These are phyloP conservation scores for Triangularia verruculosa DNA, from an alignment of 2,329 filamentous ascomycete species.

Conservation along the genomic window DNA sequence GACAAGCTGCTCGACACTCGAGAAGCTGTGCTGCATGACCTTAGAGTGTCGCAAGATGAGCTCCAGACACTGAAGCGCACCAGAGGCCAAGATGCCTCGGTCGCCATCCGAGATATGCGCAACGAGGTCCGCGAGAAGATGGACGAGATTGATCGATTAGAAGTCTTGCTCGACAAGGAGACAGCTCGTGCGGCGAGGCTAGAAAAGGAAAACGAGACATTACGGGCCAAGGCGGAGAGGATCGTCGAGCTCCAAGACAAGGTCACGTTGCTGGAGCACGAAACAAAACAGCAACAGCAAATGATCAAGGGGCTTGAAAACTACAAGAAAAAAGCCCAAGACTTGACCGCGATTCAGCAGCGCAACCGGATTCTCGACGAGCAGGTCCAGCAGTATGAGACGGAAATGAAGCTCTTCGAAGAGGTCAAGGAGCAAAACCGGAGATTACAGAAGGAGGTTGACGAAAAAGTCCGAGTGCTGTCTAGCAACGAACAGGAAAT, in stretches of 20 bases:
- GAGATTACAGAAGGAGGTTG: constrained; percentile 42
- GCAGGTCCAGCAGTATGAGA: constrained; percentile 39
- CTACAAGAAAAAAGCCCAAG: constrained; percentile 36
- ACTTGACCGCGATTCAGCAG: constrained; percentile 38
- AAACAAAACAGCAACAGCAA: constrained; percentile 41
- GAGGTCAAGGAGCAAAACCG: constrained; percentile 36
- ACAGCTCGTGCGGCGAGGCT: constrained; percentile 45
- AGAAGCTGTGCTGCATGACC: constrained; percentile 63
- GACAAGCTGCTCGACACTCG: constrained; percentile 60
- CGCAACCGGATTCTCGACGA: constrained; percentile 43
- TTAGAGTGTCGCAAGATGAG: constrained; percentile 54
- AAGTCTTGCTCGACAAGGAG: constrained; percentile 60
- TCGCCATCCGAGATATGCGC: constrained; percentile 53
- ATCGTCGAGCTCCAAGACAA: constrained; percentile 56
- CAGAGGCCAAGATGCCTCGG: constrained; percentile 51
- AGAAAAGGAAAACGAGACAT: constrained; percentile 46
- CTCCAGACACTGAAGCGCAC: constrained; percentile 53
- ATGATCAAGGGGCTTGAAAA: constrained; percentile 37
- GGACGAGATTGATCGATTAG: constrained; percentile 60
- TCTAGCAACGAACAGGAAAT: constrained; percentile 53
- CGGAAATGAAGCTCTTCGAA: constrained; percentile 34
- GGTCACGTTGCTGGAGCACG: constrained; percentile 56
- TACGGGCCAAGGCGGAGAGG: constrained; percentile 47
- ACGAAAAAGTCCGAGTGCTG: constrained; percentile 42
- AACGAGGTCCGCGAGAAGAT: constrained; percentile 58